phyloP scores from a whole-genome alignment of 176 grass and related monocot genomes.

The Zea luxurians region DNA sequence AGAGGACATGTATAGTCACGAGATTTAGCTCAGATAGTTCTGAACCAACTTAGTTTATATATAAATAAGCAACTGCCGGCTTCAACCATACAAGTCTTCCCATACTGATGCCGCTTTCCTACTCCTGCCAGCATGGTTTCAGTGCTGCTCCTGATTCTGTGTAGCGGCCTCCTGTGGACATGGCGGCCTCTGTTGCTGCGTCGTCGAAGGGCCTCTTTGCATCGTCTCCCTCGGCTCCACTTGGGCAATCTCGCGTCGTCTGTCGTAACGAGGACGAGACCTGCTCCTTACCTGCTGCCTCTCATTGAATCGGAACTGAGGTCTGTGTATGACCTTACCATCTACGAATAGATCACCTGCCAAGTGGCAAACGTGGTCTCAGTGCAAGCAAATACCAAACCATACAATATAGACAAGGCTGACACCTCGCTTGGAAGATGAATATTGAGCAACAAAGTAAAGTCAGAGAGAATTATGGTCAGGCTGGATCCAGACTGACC shows the following conservation, averaged over 20 bases:
- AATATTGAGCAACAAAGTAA: constrained; percentile 5
- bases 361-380: neutral
- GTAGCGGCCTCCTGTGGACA: constrained; percentile 27
- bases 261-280: constrained; percentile 66
- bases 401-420: constrained; percentile 2
- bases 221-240: constrained; percentile 66
- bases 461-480: neutral
- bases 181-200: constrained; percentile 41
- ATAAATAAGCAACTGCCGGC: neutral
- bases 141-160: constrained; percentile 31
- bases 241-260: constrained; percentile 60
- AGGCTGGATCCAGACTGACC: neutral
- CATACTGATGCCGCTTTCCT: constrained; percentile 31
- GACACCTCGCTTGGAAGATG: neutral
- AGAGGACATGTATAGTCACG: no score
- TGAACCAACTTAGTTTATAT: neutral
- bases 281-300: constrained; percentile 75
- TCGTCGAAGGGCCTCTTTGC: constrained; percentile 44
- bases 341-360: constrained; percentile 84
- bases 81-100: neutral
- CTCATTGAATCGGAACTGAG: constrained; percentile 70
- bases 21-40: no score
- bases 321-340: constrained; percentile 77
- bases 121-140: constrained; percentile 31
- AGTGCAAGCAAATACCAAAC: constrained; percentile 26